Conservation (phyloP, 805 yeast species). For the Yamadazyma laniorum region DNA sequence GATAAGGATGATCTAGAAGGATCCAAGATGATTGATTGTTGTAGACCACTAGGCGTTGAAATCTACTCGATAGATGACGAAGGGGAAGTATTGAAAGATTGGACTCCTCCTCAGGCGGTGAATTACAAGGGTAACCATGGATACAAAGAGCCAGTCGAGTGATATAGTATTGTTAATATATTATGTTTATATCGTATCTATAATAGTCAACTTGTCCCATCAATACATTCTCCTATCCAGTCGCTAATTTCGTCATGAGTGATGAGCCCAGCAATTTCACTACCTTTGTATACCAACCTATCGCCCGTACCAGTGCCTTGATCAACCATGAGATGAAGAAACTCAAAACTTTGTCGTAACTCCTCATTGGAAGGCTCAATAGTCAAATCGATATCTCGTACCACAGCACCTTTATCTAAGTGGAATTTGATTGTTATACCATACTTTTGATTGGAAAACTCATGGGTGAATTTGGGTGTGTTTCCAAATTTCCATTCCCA, state of each 20-base stretch:
- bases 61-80: constrained; percentile 53
- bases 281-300: constrained; percentile 38
- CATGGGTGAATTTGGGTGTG: constrained; percentile 71
- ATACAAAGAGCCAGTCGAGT: constrained; percentile 14
- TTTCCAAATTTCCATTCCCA: constrained; percentile 79
- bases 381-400: constrained; percentile 21
- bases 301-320: constrained; percentile 25
- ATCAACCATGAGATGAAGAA: constrained; percentile 17
- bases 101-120: constrained; percentile 52
- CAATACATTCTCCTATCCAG: constrained; percentile 46
- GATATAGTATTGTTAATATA: neutral
- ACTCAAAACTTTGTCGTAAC: constrained; percentile 30
- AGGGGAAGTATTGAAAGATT: constrained; percentile 40
- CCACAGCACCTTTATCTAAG: constrained; percentile 47
- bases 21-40: constrained; percentile 57
- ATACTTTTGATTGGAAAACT: constrained; percentile 36
- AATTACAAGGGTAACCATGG: constrained; percentile 62
- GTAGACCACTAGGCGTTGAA: constrained; percentile 63
- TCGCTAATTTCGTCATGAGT: constrained; percentile 43
- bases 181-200: neutral
- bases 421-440: constrained; percentile 33
- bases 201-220: constrained; percentile 30
- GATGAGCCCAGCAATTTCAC: constrained; percentile 44
- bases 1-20: constrained; percentile 42
- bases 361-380: constrained; percentile 11